Evolutionary conservation across 2,329 filamentous ascomycete species (phyloP).

Genomic region (Gliomastix tumulicola): DNA sequence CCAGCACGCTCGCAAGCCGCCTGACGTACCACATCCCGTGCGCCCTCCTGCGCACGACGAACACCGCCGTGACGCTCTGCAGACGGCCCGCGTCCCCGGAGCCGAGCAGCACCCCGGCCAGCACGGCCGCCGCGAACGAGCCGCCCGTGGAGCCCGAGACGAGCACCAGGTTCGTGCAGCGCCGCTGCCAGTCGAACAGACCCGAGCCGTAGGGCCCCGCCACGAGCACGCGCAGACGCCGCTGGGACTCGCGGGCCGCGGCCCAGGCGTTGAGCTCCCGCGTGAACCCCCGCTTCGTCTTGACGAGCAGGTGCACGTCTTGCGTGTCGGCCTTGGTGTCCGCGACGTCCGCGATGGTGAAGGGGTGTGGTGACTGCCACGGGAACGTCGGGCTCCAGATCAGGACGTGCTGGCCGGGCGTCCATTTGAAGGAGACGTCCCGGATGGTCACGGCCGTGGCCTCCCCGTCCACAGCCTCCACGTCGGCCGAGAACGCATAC

Average conservation of each 20-base stretch:
- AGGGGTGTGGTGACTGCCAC: slow-evolving; percentile 15
- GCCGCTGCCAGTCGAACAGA: slow-evolving; percentile 13
- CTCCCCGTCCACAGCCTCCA: slow-evolving; percentile 61
- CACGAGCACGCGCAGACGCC: slow-evolving; percentile 11
- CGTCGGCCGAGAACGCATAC: slow-evolving; percentile 10
- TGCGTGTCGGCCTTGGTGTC: slow-evolving; percentile 2
- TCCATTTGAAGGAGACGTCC: slow-evolving; percentile 13
- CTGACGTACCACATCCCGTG: neutral
- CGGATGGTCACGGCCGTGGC: slow-evolving; percentile 60
- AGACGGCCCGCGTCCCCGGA: neutral
- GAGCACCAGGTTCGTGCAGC: slow-evolving; percentile 13
- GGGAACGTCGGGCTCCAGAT: slow-evolving; percentile 14
- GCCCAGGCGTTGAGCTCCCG: slow-evolving; percentile 13
- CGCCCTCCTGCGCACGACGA: slow-evolving; percentile 8
- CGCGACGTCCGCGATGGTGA: slow-evolving; percentile 12
- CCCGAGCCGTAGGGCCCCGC: slow-evolving; percentile 13
- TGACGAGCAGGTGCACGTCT: slow-evolving; percentile 13
- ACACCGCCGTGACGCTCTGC: neutral
- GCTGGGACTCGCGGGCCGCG: slow-evolving; percentile 5
- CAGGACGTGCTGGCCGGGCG: slow-evolving; percentile 15
- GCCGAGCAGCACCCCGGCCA: slow-evolving; percentile 11
- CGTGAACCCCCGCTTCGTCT: slow-evolving; percentile 14
- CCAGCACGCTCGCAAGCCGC: neutral
- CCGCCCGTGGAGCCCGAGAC: slow-evolving; percentile 13
- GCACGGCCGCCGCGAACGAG: slow-evolving; percentile 13